These are phyloP conservation scores for Penicillium canariense DNA, from an alignment of 495 filamentous ascomycete species.

Conservation along the genomic window DNA sequence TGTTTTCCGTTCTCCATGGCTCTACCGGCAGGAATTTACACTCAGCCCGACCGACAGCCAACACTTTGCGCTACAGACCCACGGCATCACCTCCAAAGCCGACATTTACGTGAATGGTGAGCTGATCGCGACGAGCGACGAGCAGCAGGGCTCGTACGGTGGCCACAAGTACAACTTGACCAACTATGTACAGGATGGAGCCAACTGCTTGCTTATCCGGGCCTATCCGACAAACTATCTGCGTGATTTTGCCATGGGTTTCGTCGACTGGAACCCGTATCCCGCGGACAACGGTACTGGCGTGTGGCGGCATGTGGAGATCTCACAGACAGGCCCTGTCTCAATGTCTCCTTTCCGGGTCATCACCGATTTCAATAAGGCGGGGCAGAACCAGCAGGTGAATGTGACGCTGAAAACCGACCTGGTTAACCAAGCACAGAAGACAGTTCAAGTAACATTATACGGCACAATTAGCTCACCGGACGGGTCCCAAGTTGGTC, in stretches of 20 bases:
- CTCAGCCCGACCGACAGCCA: slow-evolving; percentile 36
- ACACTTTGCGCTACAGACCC: slow-evolving; percentile 52
- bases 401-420: slow-evolving; percentile 46
- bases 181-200: slow-evolving; percentile 25
- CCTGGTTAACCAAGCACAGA: slow-evolving; percentile 48
- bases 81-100: slow-evolving; percentile 60
- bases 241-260: slow-evolving; percentile 57
- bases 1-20: slow-evolving; percentile 56
- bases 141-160: slow-evolving; percentile 56
- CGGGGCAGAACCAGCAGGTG: slow-evolving; percentile 24
- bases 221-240: slow-evolving; percentile 59
- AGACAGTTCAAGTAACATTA: slow-evolving; percentile 33
- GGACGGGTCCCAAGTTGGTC: slow-evolving; percentile 11
- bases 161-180: slow-evolving; percentile 58
- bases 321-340: slow-evolving; percentile 56
- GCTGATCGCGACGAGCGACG: slow-evolving; percentile 43
- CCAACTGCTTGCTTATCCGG: slow-evolving; percentile 52
- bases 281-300: slow-evolving; percentile 59
- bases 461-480: slow-evolving; percentile 35
- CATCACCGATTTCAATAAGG: slow-evolving; percentile 39
- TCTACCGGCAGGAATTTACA: slow-evolving; percentile 58
- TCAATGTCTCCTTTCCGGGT: slow-evolving; percentile 50
- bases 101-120: slow-evolving; percentile 62
- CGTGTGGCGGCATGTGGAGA: slow-evolving; percentile 60
- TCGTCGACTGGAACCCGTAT: slow-evolving; percentile 66